Evolutionary conservation across 2,329 filamentous ascomycete species (phyloP).

Genomic region (Epichloe hybrida): DNA sequence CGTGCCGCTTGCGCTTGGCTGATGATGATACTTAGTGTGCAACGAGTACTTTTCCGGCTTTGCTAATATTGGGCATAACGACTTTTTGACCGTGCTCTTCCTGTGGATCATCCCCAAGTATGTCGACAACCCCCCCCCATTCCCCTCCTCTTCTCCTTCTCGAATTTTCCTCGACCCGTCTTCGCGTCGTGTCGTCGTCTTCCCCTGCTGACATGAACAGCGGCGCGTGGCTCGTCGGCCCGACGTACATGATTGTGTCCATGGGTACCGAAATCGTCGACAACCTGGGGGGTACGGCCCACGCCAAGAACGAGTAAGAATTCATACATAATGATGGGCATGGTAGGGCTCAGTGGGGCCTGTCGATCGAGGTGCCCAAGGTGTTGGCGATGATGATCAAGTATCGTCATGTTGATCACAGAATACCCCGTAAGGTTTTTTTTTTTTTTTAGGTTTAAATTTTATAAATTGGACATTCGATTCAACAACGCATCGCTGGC

Average conservation of each 20-base stretch:
- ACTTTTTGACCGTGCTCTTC: conserved; percentile 26
- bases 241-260: conserved; percentile 36
- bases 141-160: background rate
- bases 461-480: too few relatives aligned
- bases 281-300: conserved; percentile 27
- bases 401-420: background rate
- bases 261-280: conserved; percentile 36
- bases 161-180: background rate
- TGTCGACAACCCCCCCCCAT: conserved; percentile 10
- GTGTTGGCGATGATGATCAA: background rate
- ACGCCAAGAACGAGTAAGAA: conserved; percentile 26
- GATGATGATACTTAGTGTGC: conserved; percentile 27
- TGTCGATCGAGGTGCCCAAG: too few relatives aligned
- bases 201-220: conserved; percentile 17
- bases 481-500: too few relatives aligned
- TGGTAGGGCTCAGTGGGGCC: too few relatives aligned
- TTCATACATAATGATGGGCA: too few relatives aligned
- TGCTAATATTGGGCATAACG: conserved; percentile 45
- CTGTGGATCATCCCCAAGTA: conserved; percentile 49
- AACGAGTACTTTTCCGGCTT: conserved; percentile 44
- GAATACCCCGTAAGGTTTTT: background rate
- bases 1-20: background rate
- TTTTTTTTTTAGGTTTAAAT: too few relatives aligned
- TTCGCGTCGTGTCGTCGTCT: background rate
- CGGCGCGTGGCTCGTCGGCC: conserved; percentile 40